Conservation (phyloP, 2,329 filamentous ascomycete species). For the Pseudogymnoascus sp. region DNA sequence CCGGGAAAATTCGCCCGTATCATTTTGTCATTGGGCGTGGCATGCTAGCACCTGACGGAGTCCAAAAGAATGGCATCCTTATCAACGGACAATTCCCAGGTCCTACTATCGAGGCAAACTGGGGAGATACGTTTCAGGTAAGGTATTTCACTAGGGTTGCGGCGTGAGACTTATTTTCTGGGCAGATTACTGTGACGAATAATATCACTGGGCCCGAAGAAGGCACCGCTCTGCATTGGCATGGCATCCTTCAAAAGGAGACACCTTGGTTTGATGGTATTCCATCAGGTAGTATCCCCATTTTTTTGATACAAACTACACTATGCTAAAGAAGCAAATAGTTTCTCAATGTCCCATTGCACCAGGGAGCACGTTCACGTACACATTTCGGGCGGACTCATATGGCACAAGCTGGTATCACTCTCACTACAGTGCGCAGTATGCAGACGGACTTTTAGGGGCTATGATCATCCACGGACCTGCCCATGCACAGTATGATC, state of each 20-base stretch:
- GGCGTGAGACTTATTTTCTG: not conserved
- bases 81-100: slow-evolving; percentile 32
- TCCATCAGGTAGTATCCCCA: not conserved
- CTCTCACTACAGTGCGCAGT: slow-evolving; percentile 45
- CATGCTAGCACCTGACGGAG: slow-evolving; percentile 24
- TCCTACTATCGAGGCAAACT: slow-evolving; percentile 32
- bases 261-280: not conserved
- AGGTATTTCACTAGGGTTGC: not conserved
- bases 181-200: slow-evolving; percentile 27
- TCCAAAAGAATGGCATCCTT: slow-evolving; percentile 23
- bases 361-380: slow-evolving; percentile 31
- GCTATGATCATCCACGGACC: slow-evolving; percentile 55
- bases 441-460: slow-evolving; percentile 44
- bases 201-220: slow-evolving; percentile 33
- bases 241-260: slow-evolving; percentile 27
- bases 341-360: slow-evolving; percentile 58
- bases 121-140: slow-evolving; percentile 25
- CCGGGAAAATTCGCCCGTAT: not conserved
- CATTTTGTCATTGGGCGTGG: not conserved
- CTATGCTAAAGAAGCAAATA: not conserved
- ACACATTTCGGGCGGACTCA: slow-evolving; percentile 23
- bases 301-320: not conserved
- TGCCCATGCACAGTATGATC: slow-evolving; percentile 49
- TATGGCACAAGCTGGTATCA: slow-evolving; percentile 53
- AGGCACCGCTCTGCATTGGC: slow-evolving; percentile 41